phyloP scores from a whole-genome alignment of 169 alveolate species.

The Toxoplasma gondii region DNA sequence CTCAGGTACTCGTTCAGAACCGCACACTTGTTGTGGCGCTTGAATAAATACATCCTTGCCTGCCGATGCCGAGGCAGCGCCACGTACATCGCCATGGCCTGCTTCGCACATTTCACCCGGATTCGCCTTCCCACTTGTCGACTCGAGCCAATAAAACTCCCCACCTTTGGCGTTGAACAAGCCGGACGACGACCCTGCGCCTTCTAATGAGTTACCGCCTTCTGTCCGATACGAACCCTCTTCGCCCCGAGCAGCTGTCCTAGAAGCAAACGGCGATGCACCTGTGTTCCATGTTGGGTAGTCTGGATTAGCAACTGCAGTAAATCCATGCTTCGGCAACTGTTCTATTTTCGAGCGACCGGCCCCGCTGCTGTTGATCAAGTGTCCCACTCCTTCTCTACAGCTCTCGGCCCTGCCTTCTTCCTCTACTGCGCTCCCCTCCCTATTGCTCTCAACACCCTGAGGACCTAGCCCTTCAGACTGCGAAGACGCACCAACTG shows the following conservation, averaged over 20 bases:
- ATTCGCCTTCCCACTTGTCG: neutral
- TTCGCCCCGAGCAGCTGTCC: neutral
- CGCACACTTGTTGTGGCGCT: neutral
- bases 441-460: neutral
- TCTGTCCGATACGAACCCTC: neutral
- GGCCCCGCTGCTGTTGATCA: neutral
- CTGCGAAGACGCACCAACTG: neutral
- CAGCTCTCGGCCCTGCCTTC: neutral
- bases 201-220: neutral
- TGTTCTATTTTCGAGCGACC: neutral
- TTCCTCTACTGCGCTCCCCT: neutral
- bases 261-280: neutral
- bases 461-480: neutral
- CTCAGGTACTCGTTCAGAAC: neutral
- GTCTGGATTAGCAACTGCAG: neutral
- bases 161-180: neutral
- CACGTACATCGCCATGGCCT: neutral
- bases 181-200: neutral
- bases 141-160: neutral
- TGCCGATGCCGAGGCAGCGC: neutral
- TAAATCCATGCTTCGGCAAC: neutral
- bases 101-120: neutral
- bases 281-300: neutral
- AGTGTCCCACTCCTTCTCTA: neutral
- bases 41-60: neutral